phyloP scores from a whole-genome alignment of 1,139 yeast genomes.

The Starmera stellimalicola region DNA sequence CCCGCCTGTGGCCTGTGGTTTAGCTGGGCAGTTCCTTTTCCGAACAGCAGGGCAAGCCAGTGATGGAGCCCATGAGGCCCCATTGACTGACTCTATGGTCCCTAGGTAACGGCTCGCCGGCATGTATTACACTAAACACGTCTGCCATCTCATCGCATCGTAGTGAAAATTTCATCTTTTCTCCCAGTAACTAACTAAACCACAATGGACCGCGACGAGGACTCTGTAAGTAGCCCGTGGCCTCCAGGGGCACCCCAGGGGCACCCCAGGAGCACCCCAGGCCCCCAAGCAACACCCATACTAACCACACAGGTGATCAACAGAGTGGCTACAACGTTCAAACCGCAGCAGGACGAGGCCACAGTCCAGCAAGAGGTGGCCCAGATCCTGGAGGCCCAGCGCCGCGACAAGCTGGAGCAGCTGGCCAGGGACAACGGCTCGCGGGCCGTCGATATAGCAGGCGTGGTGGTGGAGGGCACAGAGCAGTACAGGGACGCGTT shows the following conservation, averaged over 20 bases:
- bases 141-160: no score
- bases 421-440: constrained; percentile 28
- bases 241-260: background rate
- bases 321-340: constrained; percentile 12
- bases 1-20: no score
- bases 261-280: background rate
- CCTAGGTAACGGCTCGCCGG: no score
- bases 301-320: constrained; percentile 10
- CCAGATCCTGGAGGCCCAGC: constrained; percentile 31
- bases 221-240: background rate
- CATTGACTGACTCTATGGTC: no score
- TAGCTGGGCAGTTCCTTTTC: no score
- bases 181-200: no score
- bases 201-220: background rate
- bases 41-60: no score
- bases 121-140: no score
- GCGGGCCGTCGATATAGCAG: constrained; percentile 35
- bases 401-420: constrained; percentile 30
- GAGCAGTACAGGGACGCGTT: constrained; percentile 43
- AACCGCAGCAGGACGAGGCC: constrained; percentile 13
- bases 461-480: constrained; percentile 48
- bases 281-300: background rate
- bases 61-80: no score
- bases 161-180: no score
- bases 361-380: constrained; percentile 24